phyloP scores from a whole-genome alignment of 2,329 filamentous ascomycete species.

The Ascochyta fabae region DNA sequence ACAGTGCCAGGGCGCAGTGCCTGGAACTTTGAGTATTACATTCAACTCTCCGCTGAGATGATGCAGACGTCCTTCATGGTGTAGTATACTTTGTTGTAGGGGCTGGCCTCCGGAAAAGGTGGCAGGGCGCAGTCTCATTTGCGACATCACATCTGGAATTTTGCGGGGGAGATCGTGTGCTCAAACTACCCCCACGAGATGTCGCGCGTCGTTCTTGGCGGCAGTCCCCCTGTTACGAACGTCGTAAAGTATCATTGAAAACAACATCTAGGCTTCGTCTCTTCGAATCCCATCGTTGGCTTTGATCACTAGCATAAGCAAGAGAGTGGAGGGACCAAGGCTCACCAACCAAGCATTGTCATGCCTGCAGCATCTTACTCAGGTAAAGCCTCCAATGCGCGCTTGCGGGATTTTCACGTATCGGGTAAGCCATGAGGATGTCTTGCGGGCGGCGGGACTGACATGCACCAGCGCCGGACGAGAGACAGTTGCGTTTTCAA shows the following conservation, averaged over 20 bases:
- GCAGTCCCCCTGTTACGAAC: conserved; percentile 20
- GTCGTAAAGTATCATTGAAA: background rate
- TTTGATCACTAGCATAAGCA: background rate
- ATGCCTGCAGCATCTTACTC: conserved; percentile 5
- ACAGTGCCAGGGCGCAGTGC: background rate
- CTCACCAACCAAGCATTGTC: conserved; percentile 5
- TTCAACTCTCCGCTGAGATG: background rate
- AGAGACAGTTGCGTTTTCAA: conserved; percentile 16
- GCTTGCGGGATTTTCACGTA: conserved; percentile 30
- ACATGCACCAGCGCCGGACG: conserved; percentile 9
- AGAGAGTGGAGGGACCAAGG: background rate
- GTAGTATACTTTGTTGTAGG: background rate
- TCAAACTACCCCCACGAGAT: conserved; percentile 2
- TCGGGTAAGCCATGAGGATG: conserved; percentile 14
- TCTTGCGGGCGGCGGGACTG: conserved; percentile 12
- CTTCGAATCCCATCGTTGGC: background rate
- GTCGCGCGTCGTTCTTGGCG: conserved; percentile 21
- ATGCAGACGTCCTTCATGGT: background rate
- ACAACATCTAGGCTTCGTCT: background rate
- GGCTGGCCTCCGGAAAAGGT: background rate
- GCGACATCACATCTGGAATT: background rate
- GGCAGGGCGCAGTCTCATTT: background rate
- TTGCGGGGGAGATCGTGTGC: conserved; percentile 15
- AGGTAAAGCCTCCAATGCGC: background rate
- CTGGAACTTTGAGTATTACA: too few relatives aligned